These are phyloP conservation scores for Senna tora DNA, from an alignment of 306 rosid species.

Conservation along the genomic window DNA sequence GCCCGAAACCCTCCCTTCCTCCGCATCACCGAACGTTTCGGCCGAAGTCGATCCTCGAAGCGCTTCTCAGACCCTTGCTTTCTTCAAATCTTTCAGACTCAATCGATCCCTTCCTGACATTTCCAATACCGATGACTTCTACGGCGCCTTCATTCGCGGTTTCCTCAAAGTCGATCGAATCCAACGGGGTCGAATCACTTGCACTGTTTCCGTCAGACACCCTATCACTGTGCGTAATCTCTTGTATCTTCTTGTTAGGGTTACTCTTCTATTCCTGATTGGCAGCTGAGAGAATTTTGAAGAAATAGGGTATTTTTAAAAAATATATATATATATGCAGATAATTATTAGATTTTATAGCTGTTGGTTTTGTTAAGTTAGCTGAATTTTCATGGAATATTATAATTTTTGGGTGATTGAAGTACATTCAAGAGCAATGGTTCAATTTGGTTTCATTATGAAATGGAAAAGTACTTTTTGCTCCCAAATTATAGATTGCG, in stretches of 20 bases:
- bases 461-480: no score
- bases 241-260: neutral
- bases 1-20: neutral
- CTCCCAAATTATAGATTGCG: no score
- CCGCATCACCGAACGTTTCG: neutral
- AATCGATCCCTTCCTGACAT: neutral
- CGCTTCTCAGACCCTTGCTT: constrained; percentile 7
- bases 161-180: constrained; percentile 36
- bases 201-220: constrained; percentile 33
- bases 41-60: neutral
- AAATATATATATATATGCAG: no score
- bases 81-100: neutral
- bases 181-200: constrained; percentile 38
- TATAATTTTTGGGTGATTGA: neutral
- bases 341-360: neutral
- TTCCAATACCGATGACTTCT: constrained; percentile 7
- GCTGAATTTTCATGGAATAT: neutral
- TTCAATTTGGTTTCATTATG: constrained; percentile 18
- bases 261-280: neutral
- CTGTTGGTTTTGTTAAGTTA: neutral
- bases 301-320: neutral
- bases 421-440: neutral
- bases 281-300: constrained; percentile 3
- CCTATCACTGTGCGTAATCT: constrained; percentile 38
- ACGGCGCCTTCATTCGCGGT: neutral